Evolutionary conservation across 2,329 filamentous ascomycete genomes (phyloP), one percentile per base, ranked within the genome.

Genomic region (Beauveria brongniartii): DNA sequence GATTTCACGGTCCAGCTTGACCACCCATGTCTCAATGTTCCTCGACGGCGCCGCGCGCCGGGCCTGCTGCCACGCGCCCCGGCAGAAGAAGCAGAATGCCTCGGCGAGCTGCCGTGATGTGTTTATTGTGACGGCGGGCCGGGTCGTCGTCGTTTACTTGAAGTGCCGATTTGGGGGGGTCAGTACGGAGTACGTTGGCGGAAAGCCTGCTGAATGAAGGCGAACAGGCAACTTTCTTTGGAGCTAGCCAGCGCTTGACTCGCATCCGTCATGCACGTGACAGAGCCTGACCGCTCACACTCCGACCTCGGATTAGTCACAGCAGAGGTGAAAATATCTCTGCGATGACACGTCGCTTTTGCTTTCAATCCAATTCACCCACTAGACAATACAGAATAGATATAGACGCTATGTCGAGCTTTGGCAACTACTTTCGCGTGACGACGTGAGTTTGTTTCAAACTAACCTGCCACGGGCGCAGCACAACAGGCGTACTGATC

Each of bases 391-490:
- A 46, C 5, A 55, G n/a, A 62, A 63, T 30, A 61, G 61, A 62
- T 58, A 63, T 54, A 37, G 54, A 10, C 44, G 46, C 63, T 62
- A 92, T 92, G 89, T 95, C 91, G 68, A 93, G 90, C 60, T 95
- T 93, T 75, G 91, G 91, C 69, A 80, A 86, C 59, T 82, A 87
- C 73, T 93, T 92, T 77, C 82, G 82, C 68, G 90, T 94, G 67
- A 92, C 90, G 65, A 95, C 90, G 86, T 92, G 82, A 67, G 85
- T 77, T 63, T 63, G 24, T 58, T 50, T 16, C 64, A 28, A 24
- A 61, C 52, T 64, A 55, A 61, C 34, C 41, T 58, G 12, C 41
- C 40, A 3, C n/a, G 16, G 41, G 37, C 50, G 44, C 28, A 41
- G 24, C 20, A 54, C 18, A 55, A 22, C 50, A 54, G 18, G 18